Evolutionary conservation across 2,329 filamentous ascomycete genomes (phyloP).

Genomic region (Fusarium tanahbumbuense): DNA sequence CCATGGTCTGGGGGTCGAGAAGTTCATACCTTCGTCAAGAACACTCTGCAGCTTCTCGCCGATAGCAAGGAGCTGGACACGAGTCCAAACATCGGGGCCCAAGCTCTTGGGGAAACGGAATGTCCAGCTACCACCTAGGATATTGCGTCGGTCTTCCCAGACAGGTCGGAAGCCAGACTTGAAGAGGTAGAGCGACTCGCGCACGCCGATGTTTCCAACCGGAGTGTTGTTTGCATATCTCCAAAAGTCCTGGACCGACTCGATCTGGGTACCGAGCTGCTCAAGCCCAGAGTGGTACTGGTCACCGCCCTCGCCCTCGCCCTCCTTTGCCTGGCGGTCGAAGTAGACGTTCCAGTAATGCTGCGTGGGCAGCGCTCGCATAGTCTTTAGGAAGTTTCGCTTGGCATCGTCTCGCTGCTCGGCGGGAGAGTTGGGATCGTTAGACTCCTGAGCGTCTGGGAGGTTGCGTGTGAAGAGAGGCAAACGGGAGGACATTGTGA

Average conservation of each 20-base stretch:
- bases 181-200: constrained; percentile 83
- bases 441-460: constrained; percentile 68
- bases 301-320: constrained; percentile 53
- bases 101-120: constrained; percentile 86
- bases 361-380: constrained; percentile 79
- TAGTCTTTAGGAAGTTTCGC: constrained; percentile 82
- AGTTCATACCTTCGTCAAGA: constrained; percentile 72
- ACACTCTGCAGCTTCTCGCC: constrained; percentile 82
- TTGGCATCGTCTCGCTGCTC: constrained; percentile 81
- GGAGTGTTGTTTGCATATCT: constrained; percentile 85
- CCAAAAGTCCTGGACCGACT: constrained; percentile 88
- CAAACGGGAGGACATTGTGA: constrained; percentile 66
- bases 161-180: constrained; percentile 80
- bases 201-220: constrained; percentile 79
- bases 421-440: constrained; percentile 74
- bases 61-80: constrained; percentile 83
- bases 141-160: constrained; percentile 89
- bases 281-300: constrained; percentile 68
- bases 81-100: constrained; percentile 81
- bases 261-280: constrained; percentile 73
- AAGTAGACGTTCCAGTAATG: constrained; percentile 83
- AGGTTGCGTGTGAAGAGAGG: constrained; percentile 72
- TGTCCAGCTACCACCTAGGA: constrained; percentile 88
- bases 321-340: constrained; percentile 61
- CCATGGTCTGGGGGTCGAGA: not conserved